Base-by-base conservation (phyloP, 768 basidiomycete species). In the Collybiopsis confluens region DNA sequence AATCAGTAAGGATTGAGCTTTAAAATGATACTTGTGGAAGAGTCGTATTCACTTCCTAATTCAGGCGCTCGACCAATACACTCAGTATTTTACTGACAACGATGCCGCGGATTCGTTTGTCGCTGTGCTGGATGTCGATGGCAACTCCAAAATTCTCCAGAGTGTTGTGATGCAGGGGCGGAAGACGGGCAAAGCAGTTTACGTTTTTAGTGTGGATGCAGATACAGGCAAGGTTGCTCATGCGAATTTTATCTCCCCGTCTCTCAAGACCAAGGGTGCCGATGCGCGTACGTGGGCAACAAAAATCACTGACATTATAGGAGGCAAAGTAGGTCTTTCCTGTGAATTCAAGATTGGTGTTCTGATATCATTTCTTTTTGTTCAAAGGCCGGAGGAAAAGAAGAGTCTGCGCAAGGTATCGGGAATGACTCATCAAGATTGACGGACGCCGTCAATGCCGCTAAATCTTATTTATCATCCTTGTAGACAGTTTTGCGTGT, bases 211-310 rank as follows among this genome's bases (percentile, higher is more conserved):
- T 62, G 73, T 81, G 16, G 92, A 97, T 60, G 52, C 62, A 1
- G 81, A 82, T 52, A 77, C 75, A 40, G 78, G 77, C 54, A 96
- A 88, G 67, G 84, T 98, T 56, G 85, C 86, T 11, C 95, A 98
- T 65, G 85, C 86, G 54, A 98, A 98, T 70, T 86, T 79, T 60
- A 78, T 98, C 41, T 75, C 86, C 11, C 74, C 78, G 2, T 65
- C 69, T 1, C 57, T 78, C 47, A 88, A 87, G 65, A 72, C 73
- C 27, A 79, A 81, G 57, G 85, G 85, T 13, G 74, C 90, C 45
- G 90, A 94, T 65, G 95, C 90, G 21, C 88, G 93, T 56, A 73
- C 70, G n/a, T 99, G 97, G 97, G 88, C 94, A 23, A 69, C 77
- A 21, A 82, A 80, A 56, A 87, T 97, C 18, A 77, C 80, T 4